phyloP scores from a whole-genome alignment of 2,329 filamentous ascomycete species.

The Pseudogymnoascus destructans region DNA sequence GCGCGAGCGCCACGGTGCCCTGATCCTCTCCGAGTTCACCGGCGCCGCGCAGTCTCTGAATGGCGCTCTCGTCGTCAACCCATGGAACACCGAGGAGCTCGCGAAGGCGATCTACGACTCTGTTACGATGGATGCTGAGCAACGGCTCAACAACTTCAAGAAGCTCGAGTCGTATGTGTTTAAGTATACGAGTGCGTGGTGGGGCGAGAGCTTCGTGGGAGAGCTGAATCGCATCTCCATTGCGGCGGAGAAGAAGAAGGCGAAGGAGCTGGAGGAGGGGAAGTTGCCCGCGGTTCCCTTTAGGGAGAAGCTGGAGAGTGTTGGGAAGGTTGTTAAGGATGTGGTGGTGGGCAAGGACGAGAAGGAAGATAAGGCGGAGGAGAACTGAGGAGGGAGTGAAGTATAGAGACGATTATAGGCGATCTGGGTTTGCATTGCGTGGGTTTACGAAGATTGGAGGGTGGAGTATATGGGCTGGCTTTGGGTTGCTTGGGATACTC shows the following conservation, averaged over 20 bases:
- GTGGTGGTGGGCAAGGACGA: neutral
- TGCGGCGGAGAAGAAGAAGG: constrained; percentile 21
- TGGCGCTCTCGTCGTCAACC: constrained; percentile 87
- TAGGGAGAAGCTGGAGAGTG: neutral
- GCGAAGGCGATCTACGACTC: constrained; percentile 88
- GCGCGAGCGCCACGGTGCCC: constrained; percentile 74
- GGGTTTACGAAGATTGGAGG: neutral
- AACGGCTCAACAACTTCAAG: constrained; percentile 72
- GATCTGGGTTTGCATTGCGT: neutral
- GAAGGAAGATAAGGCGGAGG: neutral
- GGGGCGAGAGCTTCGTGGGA: constrained; percentile 83
- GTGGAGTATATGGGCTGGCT: constrained; percentile 1
- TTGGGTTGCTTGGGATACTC: constrained; percentile 5
- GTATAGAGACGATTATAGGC: neutral
- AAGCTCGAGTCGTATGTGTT: constrained; percentile 92
- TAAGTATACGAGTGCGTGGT: constrained; percentile 96
- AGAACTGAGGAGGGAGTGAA: neutral
- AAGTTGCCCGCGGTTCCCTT: neutral
- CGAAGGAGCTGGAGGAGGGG: neutral
- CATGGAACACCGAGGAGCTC: constrained; percentile 95
- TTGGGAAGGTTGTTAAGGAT: neutral
- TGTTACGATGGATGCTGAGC: constrained; percentile 90
- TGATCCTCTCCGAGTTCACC: constrained; percentile 94
- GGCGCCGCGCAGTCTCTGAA: constrained; percentile 91
- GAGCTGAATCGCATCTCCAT: constrained; percentile 44